Evolutionary conservation across 1,139 yeast species (phyloP), one percentile per base, ranked within the genome.

Genomic region (Pichiaceae sp.): DNA sequence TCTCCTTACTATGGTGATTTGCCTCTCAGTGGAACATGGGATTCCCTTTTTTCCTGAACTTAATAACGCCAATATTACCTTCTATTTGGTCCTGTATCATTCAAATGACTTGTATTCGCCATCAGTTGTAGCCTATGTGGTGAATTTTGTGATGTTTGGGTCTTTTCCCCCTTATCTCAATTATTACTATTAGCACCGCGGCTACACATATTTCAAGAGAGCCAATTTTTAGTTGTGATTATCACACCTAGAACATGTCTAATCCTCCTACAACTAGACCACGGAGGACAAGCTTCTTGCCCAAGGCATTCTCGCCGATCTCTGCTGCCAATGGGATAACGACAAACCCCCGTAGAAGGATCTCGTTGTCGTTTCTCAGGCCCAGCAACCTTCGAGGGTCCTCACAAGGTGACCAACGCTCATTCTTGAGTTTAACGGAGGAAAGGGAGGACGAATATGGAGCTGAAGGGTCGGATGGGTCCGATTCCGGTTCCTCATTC

Each of bases 401-500:
- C 9, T 21, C 24, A 21, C 7, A 7, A 21, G 7, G 24, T 7
- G 24, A 21, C 24, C 15, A 14, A 12, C 8, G 28, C 14, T 14
- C 28, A 7, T 32, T 12, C 28, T 20, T 28, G 26, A 17, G 50
- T 45, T 11, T 21, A 30, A 31, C 20, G 29, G 34, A 15, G 7
- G 29, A 16, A 16, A 21, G 9, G 4, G 30, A 33, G 9, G 38
- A 35, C 9, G 36, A 29, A 12, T n/a, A 9, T 20, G 36, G 9
- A 9, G 17, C 7, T n/a, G 31, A 7, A 26, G 21, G n/a, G 17
- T 7, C 14, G 7, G 17, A 54, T 7, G 68, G 61, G 17, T 58
- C 56, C 6, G 70, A 71, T 19, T 70, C 76, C 45, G 69, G 71
- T 2, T 63, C 71, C 34, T 68, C 77, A 0, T 66, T 75, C 4